Evolutionary conservation across 139 green algal species (phyloP).

Genomic region (Micractinium sp.): DNA sequence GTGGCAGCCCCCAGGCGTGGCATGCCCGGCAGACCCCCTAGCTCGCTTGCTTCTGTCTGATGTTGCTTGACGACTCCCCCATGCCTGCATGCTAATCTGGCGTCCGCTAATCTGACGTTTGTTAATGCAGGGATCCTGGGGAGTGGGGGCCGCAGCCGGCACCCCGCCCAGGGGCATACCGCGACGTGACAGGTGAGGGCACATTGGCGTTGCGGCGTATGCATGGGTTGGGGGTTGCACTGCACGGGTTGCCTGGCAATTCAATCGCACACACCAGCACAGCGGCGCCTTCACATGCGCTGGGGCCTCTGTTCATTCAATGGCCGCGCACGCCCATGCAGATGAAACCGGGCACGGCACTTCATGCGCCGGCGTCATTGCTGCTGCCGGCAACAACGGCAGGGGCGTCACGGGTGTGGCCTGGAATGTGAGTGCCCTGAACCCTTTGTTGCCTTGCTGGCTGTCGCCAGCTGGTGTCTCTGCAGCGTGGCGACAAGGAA

Average conservation of each 20-base stretch:
- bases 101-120: too few relatives aligned
- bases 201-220: background rate
- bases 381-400: background rate
- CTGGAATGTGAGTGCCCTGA: slow-evolving; percentile 1
- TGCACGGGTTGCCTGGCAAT: background rate
- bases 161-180: background rate
- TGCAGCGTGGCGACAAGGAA: too few relatives aligned
- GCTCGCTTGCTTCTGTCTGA: too few relatives aligned
- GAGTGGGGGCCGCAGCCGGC: background rate
- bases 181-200: background rate
- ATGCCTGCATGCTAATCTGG: too few relatives aligned
- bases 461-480: too few relatives aligned
- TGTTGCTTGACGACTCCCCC: too few relatives aligned
- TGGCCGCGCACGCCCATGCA: background rate
- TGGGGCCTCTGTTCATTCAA: too few relatives aligned
- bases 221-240: background rate
- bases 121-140: background rate
- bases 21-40: too few relatives aligned
- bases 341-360: background rate
- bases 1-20: too few relatives aligned
- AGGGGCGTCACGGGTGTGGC: background rate
- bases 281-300: too few relatives aligned
- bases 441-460: background rate
- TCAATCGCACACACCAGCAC: too few relatives aligned
- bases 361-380: background rate